A percentile compares a stretch with the other conserved stretches of the same genome.
Evolutionary conservation across 2,329 filamentous ascomycete species (phyloP).

Genomic region (Cordyceps farinosa): DNA sequence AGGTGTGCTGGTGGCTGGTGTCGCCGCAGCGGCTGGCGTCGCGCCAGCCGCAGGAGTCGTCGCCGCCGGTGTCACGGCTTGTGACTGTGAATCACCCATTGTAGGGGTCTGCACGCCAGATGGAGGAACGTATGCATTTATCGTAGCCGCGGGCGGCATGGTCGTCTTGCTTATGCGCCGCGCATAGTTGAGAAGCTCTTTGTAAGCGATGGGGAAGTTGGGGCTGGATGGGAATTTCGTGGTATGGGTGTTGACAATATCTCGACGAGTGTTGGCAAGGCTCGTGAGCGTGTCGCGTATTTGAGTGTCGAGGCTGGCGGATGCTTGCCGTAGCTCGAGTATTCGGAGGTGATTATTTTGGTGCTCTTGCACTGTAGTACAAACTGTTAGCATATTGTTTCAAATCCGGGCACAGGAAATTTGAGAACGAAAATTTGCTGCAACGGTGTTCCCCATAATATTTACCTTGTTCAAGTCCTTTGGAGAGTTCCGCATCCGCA

Average conservation of each 20-base stretch:
- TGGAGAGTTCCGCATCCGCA: conserved; percentile 65
- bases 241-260: conserved; percentile 62
- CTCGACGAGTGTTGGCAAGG: conserved; percentile 70
- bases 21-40: conserved; percentile 27
- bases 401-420: not conserved
- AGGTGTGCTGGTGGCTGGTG: conserved; percentile 32
- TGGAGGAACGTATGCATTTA: conserved; percentile 36
- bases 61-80: conserved; percentile 21
- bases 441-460: not conserved
- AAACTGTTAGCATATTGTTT: not conserved
- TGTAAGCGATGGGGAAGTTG: conserved; percentile 60
- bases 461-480: conserved; percentile 62
- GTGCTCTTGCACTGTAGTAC: conserved; percentile 60
- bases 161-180: conserved; percentile 78
- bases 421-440: no score
- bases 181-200: conserved; percentile 73
- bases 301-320: conserved; percentile 63
- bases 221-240: conserved; percentile 51
- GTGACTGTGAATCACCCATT: conserved; percentile 30
- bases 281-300: conserved; percentile 67
- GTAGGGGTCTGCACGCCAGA: conserved; percentile 31
- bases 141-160: conserved; percentile 59
- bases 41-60: conserved; percentile 31
- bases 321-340: conserved; percentile 62
- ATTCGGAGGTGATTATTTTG: conserved; percentile 72